Evolutionary conservation across 495 filamentous ascomycete species (phyloP).

Genomic region (Letharia columbiana): DNA sequence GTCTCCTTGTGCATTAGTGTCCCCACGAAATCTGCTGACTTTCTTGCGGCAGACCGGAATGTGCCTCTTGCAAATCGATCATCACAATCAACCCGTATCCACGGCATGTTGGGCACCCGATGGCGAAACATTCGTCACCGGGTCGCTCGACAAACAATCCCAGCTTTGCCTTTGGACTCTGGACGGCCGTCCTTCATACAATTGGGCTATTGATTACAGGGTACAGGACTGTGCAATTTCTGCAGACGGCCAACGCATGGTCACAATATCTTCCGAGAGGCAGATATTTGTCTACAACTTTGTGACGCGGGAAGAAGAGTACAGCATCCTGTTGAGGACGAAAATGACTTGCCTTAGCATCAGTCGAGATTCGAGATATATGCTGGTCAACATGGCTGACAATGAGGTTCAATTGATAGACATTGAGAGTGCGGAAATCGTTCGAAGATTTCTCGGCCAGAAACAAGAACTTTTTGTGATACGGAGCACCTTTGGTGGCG

Average conservation of each 20-base stretch:
- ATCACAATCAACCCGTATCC: slow-evolving; percentile 73
- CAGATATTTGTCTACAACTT: slow-evolving; percentile 80
- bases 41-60: slow-evolving; percentile 52
- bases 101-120: slow-evolving; percentile 79
- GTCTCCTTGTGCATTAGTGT: slow-evolving; percentile 7
- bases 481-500: slow-evolving; percentile 75
- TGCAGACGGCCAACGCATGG: slow-evolving; percentile 65
- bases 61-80: slow-evolving; percentile 52
- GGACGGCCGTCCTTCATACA: slow-evolving; percentile 47
- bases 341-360: slow-evolving; percentile 71
- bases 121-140: slow-evolving; percentile 69
- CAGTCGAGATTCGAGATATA: slow-evolving; percentile 63
- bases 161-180: slow-evolving; percentile 63
- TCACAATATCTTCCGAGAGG: slow-evolving; percentile 62
- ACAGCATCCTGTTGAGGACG: slow-evolving; percentile 56
- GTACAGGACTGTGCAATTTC: slow-evolving; percentile 80
- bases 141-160: slow-evolving; percentile 59
- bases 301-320: slow-evolving; percentile 59
- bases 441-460: slow-evolving; percentile 66
- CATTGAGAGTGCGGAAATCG: slow-evolving; percentile 60
- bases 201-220: slow-evolving; percentile 57
- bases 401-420: slow-evolving; percentile 69
- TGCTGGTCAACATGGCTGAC: slow-evolving; percentile 75
- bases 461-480: slow-evolving; percentile 67
- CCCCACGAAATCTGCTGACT: not conserved